Evolutionary conservation across 2,329 filamentous ascomycete species (phyloP), one percentile per base, ranked within the genome.

Genomic region (Apiospora rasikravindrae): DNA sequence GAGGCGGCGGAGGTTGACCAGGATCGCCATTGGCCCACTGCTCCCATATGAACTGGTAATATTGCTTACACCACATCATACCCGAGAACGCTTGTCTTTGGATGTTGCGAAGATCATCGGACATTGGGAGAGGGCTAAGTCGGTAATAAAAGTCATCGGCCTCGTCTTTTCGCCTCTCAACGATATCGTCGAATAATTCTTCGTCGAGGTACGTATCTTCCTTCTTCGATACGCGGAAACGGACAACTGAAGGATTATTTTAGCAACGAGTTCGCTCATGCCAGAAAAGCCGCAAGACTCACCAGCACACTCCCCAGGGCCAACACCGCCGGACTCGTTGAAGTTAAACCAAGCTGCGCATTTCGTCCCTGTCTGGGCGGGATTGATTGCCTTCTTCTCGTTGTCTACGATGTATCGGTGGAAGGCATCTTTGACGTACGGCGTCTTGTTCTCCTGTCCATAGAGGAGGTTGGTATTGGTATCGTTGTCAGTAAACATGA

Each of bases 31-130:
- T 97, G 37, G 95, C 95, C 96, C 96, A 98, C 80, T 98, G 93
- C 75, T 98, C 95, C 94, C 95, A 98, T 77, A 98, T 91, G 82
- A 98, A 98, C 80, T 97, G 90, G 82, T 98, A 98, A 83, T 94
- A 94, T 82, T 98, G 96, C 82, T 98, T 98, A 74, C 93, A 97
- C 96, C 96, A 98, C 88, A 98, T 92, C 96, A 98, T 98, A 70
- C 96, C 96, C 0, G 95, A 92, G 76, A 98, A 93, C 4, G 96
- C 96, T 82, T 98, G 95, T 76, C 96, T 90, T 83, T 98, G 96
- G 77, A 98, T 96, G 82, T 97, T 98, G 76, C 95, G 92, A 73
- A 98, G 87, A 79, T 98, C 96, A 68, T 98, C 95, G 0, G 94
- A 89, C 92, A 98, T 97, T 2, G 95, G 96, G 51, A 98, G 87